Percentiles rank a stretch among this genome's conserved stretches.
Conservation (phyloP, 1,284 basidiomycete genomes). For the Ceratobasidium sp. region DNA sequence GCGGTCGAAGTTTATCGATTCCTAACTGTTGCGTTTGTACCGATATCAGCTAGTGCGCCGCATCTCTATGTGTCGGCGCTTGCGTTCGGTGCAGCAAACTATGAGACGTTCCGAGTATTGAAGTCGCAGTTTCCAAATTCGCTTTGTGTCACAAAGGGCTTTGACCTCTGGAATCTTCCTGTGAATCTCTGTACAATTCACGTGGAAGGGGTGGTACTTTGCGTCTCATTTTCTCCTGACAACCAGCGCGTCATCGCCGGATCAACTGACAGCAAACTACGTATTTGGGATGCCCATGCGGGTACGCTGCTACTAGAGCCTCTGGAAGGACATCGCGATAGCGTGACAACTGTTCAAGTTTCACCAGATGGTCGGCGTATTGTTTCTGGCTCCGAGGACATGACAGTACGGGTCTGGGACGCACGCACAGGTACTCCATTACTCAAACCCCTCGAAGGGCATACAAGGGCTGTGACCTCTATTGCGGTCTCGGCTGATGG, state of each 20-base stretch:
- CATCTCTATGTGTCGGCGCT: slow-evolving; percentile 22
- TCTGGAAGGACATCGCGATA: no score
- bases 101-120: not conserved
- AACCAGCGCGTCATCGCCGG: slow-evolving; percentile 6
- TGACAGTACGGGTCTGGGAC: slow-evolving; percentile 35
- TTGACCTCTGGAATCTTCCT: not conserved
- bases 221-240: not conserved
- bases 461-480: slow-evolving; percentile 2
- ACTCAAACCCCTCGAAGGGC: not conserved
- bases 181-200: not conserved
- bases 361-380: not conserved
- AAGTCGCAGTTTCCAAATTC: not conserved
- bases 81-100: not conserved
- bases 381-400: no score
- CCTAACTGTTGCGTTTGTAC: not conserved
- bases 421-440: not conserved
- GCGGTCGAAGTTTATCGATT: not conserved
- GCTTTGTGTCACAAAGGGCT: not conserved
- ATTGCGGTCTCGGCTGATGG: slow-evolving; percentile 13
- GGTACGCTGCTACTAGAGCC: no score
- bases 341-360: not conserved
- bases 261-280: not conserved
- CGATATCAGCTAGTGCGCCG: slow-evolving; percentile 7
- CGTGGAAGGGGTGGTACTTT: not conserved
- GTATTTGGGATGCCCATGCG: no score